A percentile compares a stretch with the other conserved stretches of the same genome.
These are phyloP conservation scores for Sclerotinia nivalis DNA, from an alignment of 2,329 filamentous ascomycete species.

Conservation along the genomic window DNA sequence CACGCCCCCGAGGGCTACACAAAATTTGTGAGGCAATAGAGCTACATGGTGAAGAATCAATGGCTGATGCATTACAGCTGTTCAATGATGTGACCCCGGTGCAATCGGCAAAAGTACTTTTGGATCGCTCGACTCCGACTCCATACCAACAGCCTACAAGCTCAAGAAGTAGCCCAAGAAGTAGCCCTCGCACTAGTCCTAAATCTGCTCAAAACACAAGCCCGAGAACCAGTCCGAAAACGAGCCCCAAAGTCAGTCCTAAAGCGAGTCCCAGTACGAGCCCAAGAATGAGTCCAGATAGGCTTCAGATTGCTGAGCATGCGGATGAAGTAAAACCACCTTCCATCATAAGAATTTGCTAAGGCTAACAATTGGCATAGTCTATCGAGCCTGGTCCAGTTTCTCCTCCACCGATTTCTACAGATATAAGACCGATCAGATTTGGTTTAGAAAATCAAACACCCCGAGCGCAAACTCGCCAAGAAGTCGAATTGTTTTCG, in stretches of 20 bases:
- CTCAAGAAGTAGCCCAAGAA: conserved; percentile 23
- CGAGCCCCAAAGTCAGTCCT: conserved; percentile 5
- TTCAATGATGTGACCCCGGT: conserved; percentile 11
- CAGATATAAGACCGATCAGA: conserved; percentile 65
- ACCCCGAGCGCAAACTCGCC: conserved; percentile 78
- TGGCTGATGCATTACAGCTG: conserved; percentile 10
- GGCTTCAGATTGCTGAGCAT: conserved; percentile 1
- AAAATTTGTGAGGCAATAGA: conserved; percentile 63
- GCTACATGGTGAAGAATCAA: not conserved
- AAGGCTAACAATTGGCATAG: conserved; percentile 26
- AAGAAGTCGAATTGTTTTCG: conserved; percentile 64
- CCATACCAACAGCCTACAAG: conserved; percentile 37
- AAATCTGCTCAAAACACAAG: conserved; percentile 8
- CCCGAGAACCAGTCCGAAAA: conserved; percentile 3
- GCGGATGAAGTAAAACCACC: conserved; percentile 34
- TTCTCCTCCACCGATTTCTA: conserved; percentile 72
- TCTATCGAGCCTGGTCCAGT: conserved; percentile 36
- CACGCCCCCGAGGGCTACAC: conserved; percentile 84
- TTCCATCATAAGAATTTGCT: not conserved
- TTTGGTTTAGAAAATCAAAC: conserved; percentile 72
- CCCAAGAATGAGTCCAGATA: conserved; percentile 12
- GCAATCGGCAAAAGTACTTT: conserved; percentile 22
- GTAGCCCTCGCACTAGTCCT: conserved; percentile 18
- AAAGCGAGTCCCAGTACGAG: conserved; percentile 8
- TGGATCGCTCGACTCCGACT: conserved; percentile 39